These are phyloP conservation scores for Verticillium isaacii DNA, from an alignment of 2,329 filamentous ascomycete genomes.

Conservation along the genomic window DNA sequence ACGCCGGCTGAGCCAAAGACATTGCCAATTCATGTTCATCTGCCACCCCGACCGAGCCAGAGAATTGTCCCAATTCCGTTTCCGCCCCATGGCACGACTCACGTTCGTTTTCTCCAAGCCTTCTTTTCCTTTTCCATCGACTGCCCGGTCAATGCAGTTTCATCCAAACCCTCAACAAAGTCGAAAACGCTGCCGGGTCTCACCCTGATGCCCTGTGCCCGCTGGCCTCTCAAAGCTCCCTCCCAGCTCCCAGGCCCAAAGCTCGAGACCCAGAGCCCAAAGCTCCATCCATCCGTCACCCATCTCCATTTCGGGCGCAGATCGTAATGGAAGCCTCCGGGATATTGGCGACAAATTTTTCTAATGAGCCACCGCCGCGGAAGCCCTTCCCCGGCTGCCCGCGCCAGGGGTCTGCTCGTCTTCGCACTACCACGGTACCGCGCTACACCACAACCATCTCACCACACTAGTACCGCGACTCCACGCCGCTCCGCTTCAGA, in stretches of 20 bases:
- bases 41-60: not conserved
- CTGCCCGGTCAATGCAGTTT: not conserved
- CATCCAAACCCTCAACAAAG: not conserved
- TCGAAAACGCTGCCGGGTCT: not conserved
- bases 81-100: not conserved
- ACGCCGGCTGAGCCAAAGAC: not conserved
- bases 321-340: slow-evolving; percentile 3
- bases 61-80: not conserved
- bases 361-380: slow-evolving; percentile 1
- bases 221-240: not conserved
- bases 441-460: not conserved
- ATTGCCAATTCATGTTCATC: not conserved
- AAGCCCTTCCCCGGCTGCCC: slow-evolving; percentile 2
- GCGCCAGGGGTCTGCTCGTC: not conserved
- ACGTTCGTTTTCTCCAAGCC: not conserved
- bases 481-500: not conserved
- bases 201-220: not conserved
- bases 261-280: not conserved
- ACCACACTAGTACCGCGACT: too few species aligned
- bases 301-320: slow-evolving; percentile 1
- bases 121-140: not conserved
- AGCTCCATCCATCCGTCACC: not conserved
- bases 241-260: not conserved
- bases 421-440: not conserved
- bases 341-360: slow-evolving; percentile 3